Conservation (phyloP, 495 filamentous ascomycete species). For the Tuber aestivum region DNA sequence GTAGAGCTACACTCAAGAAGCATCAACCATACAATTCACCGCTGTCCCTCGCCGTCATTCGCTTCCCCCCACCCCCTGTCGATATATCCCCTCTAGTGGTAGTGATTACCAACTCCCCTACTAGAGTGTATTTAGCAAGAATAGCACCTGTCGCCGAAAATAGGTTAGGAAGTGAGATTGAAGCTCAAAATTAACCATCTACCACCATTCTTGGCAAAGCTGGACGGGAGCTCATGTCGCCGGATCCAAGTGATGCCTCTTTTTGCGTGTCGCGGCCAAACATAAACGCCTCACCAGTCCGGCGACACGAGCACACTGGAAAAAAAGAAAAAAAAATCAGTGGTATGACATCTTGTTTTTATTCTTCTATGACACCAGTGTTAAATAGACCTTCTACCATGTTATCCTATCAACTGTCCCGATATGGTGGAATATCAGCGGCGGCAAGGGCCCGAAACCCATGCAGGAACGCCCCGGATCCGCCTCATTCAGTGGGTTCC, state of each 20-base stretch:
- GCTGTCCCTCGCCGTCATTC: background rate
- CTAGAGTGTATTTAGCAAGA: background rate
- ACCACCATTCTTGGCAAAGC: background rate
- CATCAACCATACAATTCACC: background rate
- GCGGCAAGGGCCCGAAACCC: background rate
- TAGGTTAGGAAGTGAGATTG: background rate
- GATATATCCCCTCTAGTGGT: background rate
- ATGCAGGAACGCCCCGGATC: background rate
- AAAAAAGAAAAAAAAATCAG: too few relatives aligned
- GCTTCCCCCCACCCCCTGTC: background rate
- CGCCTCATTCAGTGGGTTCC: background rate
- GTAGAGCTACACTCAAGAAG: background rate
- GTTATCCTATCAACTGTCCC: background rate
- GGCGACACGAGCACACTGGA: background rate
- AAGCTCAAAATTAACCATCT: background rate
- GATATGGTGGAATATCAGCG: background rate
- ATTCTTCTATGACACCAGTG: too few relatives aligned
- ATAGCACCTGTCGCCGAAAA: background rate
- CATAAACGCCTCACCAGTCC: background rate
- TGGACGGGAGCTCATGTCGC: background rate
- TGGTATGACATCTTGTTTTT: too few relatives aligned
- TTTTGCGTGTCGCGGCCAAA: background rate
- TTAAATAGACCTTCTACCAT: background rate
- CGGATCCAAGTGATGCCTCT: background rate
- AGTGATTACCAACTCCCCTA: background rate